phyloP scores from a whole-genome alignment of 139 green algal genomes.

The Nannochloris sp. region DNA sequence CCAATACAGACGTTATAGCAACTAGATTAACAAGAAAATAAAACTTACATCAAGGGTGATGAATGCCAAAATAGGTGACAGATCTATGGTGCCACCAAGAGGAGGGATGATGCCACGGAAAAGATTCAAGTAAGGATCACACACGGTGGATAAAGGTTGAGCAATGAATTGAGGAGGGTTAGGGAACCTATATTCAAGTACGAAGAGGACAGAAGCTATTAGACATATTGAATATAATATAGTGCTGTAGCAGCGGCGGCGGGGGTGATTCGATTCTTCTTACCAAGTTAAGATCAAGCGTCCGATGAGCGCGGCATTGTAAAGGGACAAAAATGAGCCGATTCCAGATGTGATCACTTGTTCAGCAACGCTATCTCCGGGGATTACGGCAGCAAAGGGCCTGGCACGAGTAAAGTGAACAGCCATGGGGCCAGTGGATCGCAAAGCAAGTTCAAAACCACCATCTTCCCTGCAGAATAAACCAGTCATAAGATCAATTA shows the following conservation, averaged over 20 bases:
- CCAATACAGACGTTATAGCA: not conserved
- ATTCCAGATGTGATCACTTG: slow-evolving; percentile 80
- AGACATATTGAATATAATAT: too few species aligned
- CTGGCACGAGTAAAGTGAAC: slow-evolving; percentile 16
- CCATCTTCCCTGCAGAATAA: slow-evolving; percentile 11
- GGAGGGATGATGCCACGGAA: slow-evolving; percentile 96
- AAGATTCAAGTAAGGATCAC: slow-evolving; percentile 78
- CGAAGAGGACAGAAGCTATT: too few species aligned
- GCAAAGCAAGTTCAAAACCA: slow-evolving; percentile 21
- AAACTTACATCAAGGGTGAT: slow-evolving; percentile 76
- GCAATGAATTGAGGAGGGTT: slow-evolving; percentile 70
- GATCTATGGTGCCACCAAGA: slow-evolving; percentile 84
- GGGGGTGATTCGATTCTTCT: too few species aligned
- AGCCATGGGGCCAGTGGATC: not conserved
- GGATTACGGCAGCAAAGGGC: slow-evolving; percentile 87
- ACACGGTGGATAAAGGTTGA: slow-evolving; percentile 41
- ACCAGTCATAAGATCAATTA: not conserved
- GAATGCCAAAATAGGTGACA: slow-evolving; percentile 96
- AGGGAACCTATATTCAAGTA: too few species aligned
- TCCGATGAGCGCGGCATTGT: slow-evolving; percentile 91
- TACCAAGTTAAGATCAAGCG: slow-evolving; percentile 91
- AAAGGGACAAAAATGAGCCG: slow-evolving; percentile 73
- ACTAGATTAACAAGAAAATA: not conserved
- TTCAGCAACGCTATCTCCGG: slow-evolving; percentile 83
- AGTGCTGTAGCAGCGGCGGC: too few species aligned